Evolutionary conservation across 2,329 filamentous ascomycete genomes (phyloP).

Genomic region (Arthroderma uncinatum): DNA sequence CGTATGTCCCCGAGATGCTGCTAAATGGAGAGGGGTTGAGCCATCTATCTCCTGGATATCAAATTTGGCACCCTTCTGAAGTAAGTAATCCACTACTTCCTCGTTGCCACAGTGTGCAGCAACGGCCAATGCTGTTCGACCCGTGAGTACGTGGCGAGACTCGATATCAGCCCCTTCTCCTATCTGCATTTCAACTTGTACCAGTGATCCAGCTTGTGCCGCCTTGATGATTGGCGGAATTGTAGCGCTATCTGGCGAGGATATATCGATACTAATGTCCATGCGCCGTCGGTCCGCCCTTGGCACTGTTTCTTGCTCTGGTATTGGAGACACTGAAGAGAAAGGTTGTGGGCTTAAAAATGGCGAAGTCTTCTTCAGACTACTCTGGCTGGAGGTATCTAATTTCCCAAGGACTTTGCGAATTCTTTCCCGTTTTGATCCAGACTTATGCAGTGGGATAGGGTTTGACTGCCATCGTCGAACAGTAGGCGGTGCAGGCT

Average conservation of each 20-base stretch:
- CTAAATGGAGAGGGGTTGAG: slow-evolving; percentile 27
- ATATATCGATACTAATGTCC: slow-evolving; percentile 29
- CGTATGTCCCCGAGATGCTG: slow-evolving; percentile 27
- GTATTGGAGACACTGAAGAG: neutral
- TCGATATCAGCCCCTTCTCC: slow-evolving; percentile 25
- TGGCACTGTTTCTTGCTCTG: neutral
- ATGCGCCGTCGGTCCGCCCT: slow-evolving; percentile 6
- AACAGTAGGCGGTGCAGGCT: neutral
- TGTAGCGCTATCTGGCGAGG: slow-evolving; percentile 19
- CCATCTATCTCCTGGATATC: slow-evolving; percentile 24
- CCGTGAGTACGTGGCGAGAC: slow-evolving; percentile 22
- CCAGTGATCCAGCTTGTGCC: slow-evolving; percentile 26
- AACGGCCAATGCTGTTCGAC: slow-evolving; percentile 30
- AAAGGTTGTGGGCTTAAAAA: neutral
- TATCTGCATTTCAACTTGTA: slow-evolving; percentile 27
- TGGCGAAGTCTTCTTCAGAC: neutral
- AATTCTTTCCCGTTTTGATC: slow-evolving; percentile 9
- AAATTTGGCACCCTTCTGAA: slow-evolving; percentile 24
- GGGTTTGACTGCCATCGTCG: slow-evolving; percentile 5
- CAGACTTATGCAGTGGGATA: neutral
- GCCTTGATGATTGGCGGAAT: slow-evolving; percentile 28
- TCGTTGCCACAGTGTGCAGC: slow-evolving; percentile 32
- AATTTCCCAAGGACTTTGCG: slow-evolving; percentile 6
- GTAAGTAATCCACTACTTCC: slow-evolving; percentile 25
- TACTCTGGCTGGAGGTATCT: slow-evolving; percentile 8